phyloP scores from a whole-genome alignment of 2,329 filamentous ascomycete species.

The Monosporascus sp. region DNA sequence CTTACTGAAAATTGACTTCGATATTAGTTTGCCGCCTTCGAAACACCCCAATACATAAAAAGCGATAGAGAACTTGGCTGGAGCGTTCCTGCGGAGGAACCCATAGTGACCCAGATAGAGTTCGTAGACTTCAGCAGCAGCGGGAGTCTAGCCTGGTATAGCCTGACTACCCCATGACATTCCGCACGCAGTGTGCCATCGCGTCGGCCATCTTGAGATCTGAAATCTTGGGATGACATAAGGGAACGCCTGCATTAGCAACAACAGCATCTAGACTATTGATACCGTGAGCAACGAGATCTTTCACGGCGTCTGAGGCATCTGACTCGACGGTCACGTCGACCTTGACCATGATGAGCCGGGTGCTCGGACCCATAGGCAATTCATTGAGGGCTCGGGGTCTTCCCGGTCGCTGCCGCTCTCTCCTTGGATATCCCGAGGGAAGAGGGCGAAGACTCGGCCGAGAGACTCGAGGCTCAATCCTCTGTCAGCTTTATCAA shows the following conservation, averaged over 20 bases:
- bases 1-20: too few relatives aligned
- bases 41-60: too few relatives aligned
- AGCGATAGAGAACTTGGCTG: slow-evolving; percentile 2
- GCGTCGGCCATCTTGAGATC: slow-evolving; percentile 29
- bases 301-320: slow-evolving; percentile 20
- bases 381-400: slow-evolving; percentile 19
- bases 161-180: slow-evolving; percentile 31
- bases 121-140: slow-evolving; percentile 28
- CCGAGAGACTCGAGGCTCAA: slow-evolving; percentile 18
- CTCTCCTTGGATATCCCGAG: slow-evolving; percentile 17
- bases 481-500: slow-evolving; percentile 29
- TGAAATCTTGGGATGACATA: slow-evolving; percentile 9
- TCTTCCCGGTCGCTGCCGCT: slow-evolving; percentile 2
- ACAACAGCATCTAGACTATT: slow-evolving; percentile 36
- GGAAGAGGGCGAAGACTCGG: slow-evolving; percentile 13
- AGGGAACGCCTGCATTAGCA: slow-evolving; percentile 33
- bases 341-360: slow-evolving; percentile 30
- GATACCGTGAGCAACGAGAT: slow-evolving; percentile 25
- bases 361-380: slow-evolving; percentile 20
- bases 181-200: slow-evolving; percentile 31
- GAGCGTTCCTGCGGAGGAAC: slow-evolving; percentile 17
- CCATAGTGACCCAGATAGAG: slow-evolving; percentile 30
- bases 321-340: slow-evolving; percentile 25
- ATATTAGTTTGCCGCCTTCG: too few relatives aligned
- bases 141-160: slow-evolving; percentile 35